A percentile compares a stretch with the other conserved stretches of the same genome.
Evolutionary conservation across 2,329 filamentous ascomycete genomes (phyloP).

Genomic region (Colletotrichum chlorophyti): DNA sequence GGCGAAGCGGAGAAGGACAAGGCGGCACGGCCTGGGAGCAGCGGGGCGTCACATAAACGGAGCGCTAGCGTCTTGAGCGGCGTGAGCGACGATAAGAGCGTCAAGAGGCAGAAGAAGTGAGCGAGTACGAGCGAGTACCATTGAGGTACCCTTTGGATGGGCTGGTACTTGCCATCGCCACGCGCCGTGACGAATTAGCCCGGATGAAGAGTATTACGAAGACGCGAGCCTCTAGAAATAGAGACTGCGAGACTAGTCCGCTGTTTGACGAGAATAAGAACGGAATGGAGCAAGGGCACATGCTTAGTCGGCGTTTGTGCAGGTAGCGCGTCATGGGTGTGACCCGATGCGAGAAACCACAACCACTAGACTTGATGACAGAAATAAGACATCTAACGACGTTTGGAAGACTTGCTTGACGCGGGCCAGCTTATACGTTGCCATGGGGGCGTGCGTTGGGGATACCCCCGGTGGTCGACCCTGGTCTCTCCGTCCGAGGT

Average conservation of each 20-base stretch:
- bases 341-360: too few relatives aligned
- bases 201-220: not conserved
- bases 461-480: too few relatives aligned
- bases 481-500: too few relatives aligned
- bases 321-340: too few relatives aligned
- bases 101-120: conserved; percentile 64
- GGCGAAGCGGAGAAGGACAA: conserved; percentile 36
- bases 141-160: conserved; percentile 32
- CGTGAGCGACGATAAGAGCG: conserved; percentile 66
- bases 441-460: too few relatives aligned
- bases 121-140: conserved; percentile 31
- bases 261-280: not conserved
- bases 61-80: conserved; percentile 82
- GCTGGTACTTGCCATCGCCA: conserved; percentile 23
- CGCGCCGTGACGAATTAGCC: conserved; percentile 23
- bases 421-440: too few relatives aligned
- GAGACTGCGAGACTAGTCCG: not conserved
- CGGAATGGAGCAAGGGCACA: too few relatives aligned
- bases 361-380: too few relatives aligned
- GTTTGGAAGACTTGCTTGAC: too few relatives aligned
- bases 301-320: too few relatives aligned
- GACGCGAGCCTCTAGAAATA: not conserved
- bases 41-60: conserved; percentile 67
- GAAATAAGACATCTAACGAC: too few relatives aligned
- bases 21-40: conserved; percentile 44